Conservation (phyloP, 345 rosid species). For the Gossypium arboreum region DNA sequence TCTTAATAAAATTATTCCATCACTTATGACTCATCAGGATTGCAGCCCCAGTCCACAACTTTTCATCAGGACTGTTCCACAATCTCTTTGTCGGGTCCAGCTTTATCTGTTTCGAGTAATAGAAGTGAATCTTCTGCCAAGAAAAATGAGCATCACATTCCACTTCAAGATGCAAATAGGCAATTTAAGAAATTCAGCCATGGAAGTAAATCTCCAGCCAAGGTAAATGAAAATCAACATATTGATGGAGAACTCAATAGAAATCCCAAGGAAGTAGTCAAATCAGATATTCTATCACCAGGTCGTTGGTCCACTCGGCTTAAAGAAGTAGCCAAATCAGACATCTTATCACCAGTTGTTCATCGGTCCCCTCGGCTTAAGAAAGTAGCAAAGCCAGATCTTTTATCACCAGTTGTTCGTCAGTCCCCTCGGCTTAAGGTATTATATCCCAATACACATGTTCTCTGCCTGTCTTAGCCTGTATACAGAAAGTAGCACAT, state of each 20-base stretch:
- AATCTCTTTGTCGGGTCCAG: conserved; percentile 64
- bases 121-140: conserved; percentile 46
- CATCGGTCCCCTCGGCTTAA: conserved; percentile 61
- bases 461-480: not conserved
- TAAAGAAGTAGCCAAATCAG: conserved; percentile 28
- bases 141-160: conserved; percentile 34
- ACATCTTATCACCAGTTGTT: conserved; percentile 39
- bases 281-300: conserved; percentile 42
- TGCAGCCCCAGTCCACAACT: conserved; percentile 31
- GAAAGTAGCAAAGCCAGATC: conserved; percentile 28
- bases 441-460: conserved; percentile 13
- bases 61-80: conserved; percentile 49
- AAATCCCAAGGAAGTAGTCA: conserved; percentile 27
- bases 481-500: not conserved
- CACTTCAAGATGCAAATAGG: conserved; percentile 26
- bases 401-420: conserved; percentile 50
- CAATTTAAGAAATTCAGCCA: conserved; percentile 33
- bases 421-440: conserved; percentile 68
- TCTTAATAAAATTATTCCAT: not conserved
- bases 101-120: conserved; percentile 47
- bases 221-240: conserved; percentile 23
- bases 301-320: conserved; percentile 63
- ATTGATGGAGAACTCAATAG: conserved; percentile 15
- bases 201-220: conserved; percentile 28
- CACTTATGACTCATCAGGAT: conserved; percentile 37